Evolutionary conservation across 352 stramenopile species (phyloP), one percentile per base, ranked within the genome.

Genomic region (Globisporangium emineosum): DNA sequence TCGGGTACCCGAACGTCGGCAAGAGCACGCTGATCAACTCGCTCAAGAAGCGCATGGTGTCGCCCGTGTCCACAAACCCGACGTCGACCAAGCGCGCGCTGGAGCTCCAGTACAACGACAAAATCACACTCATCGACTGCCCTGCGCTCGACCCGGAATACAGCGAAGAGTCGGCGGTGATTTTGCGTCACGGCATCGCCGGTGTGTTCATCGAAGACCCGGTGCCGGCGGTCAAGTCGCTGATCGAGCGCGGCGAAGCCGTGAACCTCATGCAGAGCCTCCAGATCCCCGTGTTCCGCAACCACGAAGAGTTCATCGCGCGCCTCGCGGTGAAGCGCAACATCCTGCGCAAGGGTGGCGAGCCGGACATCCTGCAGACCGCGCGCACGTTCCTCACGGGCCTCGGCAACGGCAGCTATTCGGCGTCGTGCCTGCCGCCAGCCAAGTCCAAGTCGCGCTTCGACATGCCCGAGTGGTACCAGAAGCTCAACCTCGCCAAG

Each of bases 1-100:
- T 99, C n/a, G 97, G 97, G 6, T 99, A 99, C 84, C 97, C 97
- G 29, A 99, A 99, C 65, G 86, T 94, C 27, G 86, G 86, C 66
- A 99, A 99, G 77, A 96, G 78, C 60, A 98, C 91, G 27, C 79
- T 99, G 5, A 94, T 99, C 69, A 98, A 98, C 75, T 97, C 90
- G 57, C 89, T 99, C 43, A 98, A 98, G 76, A 86, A 93, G 52
- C 81, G 68, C 13, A 54, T 76, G 53, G 60, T 94, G 37, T 65
- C 74, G 17, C 60, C 69, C 15, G 81, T 90, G 25, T 82, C 82
- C 3, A 68, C 65, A 55, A 78, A 73, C n/a, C 72, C 86, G 10
- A 71, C 68, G 69, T 88, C 80, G 7, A 91, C 86, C 30, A 98
- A 98, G 75, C 72, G 79, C 23, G 68, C 71, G 9, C 67, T 85